Evolutionary conservation across 371 early-diverging fungal species (phyloP), one percentile per base, ranked within the genome.

Genomic region (Amoeboaphelidium occidentale): DNA sequence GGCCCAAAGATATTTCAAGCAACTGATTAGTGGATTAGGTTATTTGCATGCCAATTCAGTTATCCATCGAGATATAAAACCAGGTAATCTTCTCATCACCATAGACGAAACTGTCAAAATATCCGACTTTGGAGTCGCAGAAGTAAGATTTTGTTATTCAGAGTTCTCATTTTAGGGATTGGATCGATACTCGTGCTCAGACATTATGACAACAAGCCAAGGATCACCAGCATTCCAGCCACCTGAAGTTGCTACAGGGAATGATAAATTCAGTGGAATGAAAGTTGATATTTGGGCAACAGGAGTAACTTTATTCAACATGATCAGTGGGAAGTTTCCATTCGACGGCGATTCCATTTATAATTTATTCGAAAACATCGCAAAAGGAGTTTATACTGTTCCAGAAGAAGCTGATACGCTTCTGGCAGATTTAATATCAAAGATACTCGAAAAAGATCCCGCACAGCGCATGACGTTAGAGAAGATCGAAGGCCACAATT

Each of bases 51-150:
- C 63, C 27, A 53, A 72, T 62, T 60, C 65, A 53, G 45, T 78
- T 53, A 58, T 61, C 53, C 61, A 77, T 58, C 54, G 76, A 23
- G 81, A 81, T 56, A 72, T 81, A 45, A 81, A 81, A 52, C 77
- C 81, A 3, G 72, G 67, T 23, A 81, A 81, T 53, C 58, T 78
- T 50, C 60, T 81, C 12, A 64, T 81, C 12, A 65, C 63, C 0
- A 51, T 60, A 23, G 66, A 72, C 48, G 78, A 75, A 20, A 57
- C 58, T 1, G 48, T 78, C 32, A 70, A 72, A 51, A 51, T 72
- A 21, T 65, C 73, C 0, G 73, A 72, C 58, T 69, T 70, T 59
- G 73, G 73, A 14, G 43, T 70, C 14, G 49, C 66, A 24, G 47
- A 65, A 58, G 63, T 65, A 48, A 17, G 4, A 51, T 51, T 1